Conservation (phyloP, 1,284 basidiomycete genomes). For the Amylostereum areolatum region DNA sequence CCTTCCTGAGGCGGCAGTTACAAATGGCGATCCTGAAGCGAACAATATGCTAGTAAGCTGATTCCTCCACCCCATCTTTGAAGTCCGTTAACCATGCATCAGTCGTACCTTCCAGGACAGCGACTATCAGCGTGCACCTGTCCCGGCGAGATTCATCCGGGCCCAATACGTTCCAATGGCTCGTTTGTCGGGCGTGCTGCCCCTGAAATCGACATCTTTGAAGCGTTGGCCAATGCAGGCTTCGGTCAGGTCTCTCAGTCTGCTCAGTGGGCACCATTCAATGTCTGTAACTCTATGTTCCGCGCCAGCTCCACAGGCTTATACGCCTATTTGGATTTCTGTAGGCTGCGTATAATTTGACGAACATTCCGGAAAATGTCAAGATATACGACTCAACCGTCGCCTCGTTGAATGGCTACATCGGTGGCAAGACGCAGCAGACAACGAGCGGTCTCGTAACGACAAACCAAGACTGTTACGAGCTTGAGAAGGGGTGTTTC, state of each 20-base stretch:
- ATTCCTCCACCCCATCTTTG: background rate
- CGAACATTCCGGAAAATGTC: slow-evolving; percentile 41
- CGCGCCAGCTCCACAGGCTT: slow-evolving; percentile 8
- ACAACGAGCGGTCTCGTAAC: slow-evolving; percentile 47
- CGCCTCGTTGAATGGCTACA: slow-evolving; percentile 42
- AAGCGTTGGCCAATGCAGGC: slow-evolving; percentile 44
- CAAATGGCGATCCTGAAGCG: slow-evolving; percentile 36
- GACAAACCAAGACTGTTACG: slow-evolving; percentile 49
- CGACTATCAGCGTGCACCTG: slow-evolving; percentile 74
- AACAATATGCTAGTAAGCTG: slow-evolving; percentile 24
- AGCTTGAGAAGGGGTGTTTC: slow-evolving; percentile 36
- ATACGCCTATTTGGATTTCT: background rate
- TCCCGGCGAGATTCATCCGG: slow-evolving; percentile 62
- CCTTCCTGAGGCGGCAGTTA: slow-evolving; percentile 25
- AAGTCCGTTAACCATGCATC: background rate
- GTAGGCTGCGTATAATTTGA: slow-evolving; percentile 55
- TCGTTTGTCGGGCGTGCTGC: slow-evolving; percentile 68
- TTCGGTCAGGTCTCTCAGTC: slow-evolving; percentile 55
- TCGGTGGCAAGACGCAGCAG: slow-evolving; percentile 55
- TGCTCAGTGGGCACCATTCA: slow-evolving; percentile 47
- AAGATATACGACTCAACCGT: slow-evolving; percentile 42
- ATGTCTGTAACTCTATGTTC: slow-evolving; percentile 26
- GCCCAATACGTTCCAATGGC: slow-evolving; percentile 49
- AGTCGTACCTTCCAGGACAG: slow-evolving; percentile 76
- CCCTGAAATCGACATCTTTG: slow-evolving; percentile 76